phyloP scores from a whole-genome alignment of 164 flowering plant species.

The Liquidambar formosana region DNA sequence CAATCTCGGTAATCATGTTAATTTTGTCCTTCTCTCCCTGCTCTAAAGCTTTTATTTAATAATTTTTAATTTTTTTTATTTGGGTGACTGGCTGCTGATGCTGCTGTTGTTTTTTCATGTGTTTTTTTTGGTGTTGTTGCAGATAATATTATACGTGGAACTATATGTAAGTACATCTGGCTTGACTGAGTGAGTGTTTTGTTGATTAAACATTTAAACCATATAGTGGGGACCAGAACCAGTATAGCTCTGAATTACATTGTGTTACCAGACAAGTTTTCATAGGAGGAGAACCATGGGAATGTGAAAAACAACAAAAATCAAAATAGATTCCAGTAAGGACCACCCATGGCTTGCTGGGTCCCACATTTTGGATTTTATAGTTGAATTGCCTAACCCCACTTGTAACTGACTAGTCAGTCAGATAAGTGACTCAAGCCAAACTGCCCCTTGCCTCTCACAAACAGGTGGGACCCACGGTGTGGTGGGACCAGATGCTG shows the following conservation, averaged over 20 bases:
- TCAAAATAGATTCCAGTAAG: neutral
- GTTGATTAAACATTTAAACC: neutral
- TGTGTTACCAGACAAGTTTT: neutral
- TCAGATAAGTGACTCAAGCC: neutral
- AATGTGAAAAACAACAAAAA: neutral
- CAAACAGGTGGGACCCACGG: too few species aligned
- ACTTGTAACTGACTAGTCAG: neutral
- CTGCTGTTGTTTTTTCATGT: constrained; percentile 7
- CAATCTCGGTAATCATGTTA: constrained; percentile 60
- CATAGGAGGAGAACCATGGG: neutral
- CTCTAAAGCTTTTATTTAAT: neutral
- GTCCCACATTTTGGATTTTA: neutral
- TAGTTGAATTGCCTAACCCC: neutral
- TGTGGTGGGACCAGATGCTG: too few species aligned
- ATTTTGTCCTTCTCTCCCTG: neutral
- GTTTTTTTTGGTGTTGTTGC: constrained; percentile 46
- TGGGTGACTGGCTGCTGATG: neutral
- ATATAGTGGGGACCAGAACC: neutral
- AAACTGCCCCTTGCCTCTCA: too few species aligned
- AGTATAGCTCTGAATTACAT: neutral
- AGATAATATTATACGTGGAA: constrained; percentile 87
- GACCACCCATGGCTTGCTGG: neutral
- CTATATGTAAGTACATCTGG: constrained; percentile 76
- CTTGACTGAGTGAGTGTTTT: neutral
- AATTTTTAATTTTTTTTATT: neutral